Base-by-base conservation (phyloP, 1,284 basidiomycete genomes). In the Xerocomus cyaneibrunnescens region DNA sequence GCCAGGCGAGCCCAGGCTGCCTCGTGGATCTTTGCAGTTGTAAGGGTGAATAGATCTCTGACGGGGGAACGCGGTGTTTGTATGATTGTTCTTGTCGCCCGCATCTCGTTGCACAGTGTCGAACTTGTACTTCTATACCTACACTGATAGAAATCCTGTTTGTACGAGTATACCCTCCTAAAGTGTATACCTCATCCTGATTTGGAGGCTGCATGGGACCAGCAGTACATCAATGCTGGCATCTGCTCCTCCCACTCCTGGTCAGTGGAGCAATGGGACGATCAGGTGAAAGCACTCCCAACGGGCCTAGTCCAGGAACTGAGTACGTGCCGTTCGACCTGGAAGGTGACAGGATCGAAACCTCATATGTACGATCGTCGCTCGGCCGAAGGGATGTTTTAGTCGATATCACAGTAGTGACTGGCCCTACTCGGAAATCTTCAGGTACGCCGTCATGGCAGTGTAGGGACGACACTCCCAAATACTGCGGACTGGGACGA, bases 1-100 rank as follows among this genome's bases (percentile, higher is more conserved):
- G 43, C 70, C 74, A 25, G 83, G 74, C 21, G 88, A 91, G 67
- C 83, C 88, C 21, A 79, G 74, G 62, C 70, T 91, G 57, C 88
- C 88, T 36, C 79, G 88, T 53, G 76, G 64, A 44, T 70, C 69
- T 9, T 62, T 83, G 50, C 65, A 80, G 38, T 68, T 84, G 62
- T 76, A 80, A 60, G 79, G 72, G 13, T 77, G 52, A 64, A 51
- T 25, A 42, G 50, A 50, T 8, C 12, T 32, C 2, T 14, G 3
- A 7, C 6, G 6, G 7, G 8, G 25, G 27, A 32, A 38, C 21
- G 22, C 17, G 36, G 23, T 32, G 45, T 16, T 31, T 62, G 59
- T 62, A 52, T 51, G 46, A 54, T 48, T 21, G 31, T 27, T 41
- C 23, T 41, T 16, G 39, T 32, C 39, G 30, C 28, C 13, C 5